phyloP scores from a whole-genome alignment of 1,284 basidiomycete genomes.

The Heterobasidion occidentale region DNA sequence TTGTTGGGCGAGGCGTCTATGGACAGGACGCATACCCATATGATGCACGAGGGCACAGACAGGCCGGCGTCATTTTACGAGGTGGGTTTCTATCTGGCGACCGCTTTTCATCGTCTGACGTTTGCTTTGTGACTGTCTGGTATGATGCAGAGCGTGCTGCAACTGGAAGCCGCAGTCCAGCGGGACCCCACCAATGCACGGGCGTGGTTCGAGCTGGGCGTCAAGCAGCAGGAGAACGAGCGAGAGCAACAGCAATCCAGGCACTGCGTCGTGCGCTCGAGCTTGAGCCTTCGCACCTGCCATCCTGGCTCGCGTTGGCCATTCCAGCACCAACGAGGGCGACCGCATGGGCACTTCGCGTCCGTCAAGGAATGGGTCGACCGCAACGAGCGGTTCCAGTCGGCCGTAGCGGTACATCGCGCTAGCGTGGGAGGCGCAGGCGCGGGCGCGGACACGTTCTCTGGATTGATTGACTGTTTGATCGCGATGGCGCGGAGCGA shows the following conservation, averaged over 20 bases:
- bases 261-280: slow-evolving; percentile 80
- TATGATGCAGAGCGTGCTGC: slow-evolving; percentile 65
- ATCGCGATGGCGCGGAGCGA: slow-evolving; percentile 60
- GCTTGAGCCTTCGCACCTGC: slow-evolving; percentile 70
- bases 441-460: slow-evolving; percentile 32
- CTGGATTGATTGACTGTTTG: slow-evolving; percentile 48
- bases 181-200: slow-evolving; percentile 62
- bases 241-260: slow-evolving; percentile 87
- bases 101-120: not conserved
- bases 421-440: slow-evolving; percentile 21
- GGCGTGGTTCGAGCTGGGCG: slow-evolving; percentile 89
- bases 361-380: slow-evolving; percentile 82
- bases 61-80: slow-evolving; percentile 43
- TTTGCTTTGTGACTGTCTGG: slow-evolving; percentile 4
- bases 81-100: slow-evolving; percentile 29
- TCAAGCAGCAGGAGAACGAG: slow-evolving; percentile 98
- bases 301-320: slow-evolving; percentile 87
- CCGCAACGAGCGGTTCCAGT: slow-evolving; percentile 47
- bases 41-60: slow-evolving; percentile 32
- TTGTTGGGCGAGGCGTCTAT: slow-evolving; percentile 46
- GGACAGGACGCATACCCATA: slow-evolving; percentile 41
- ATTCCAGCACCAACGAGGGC: slow-evolving; percentile 93
- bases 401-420: slow-evolving; percentile 35
- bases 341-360: slow-evolving; percentile 67
- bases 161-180: slow-evolving; percentile 88